Evolutionary conservation across 768 basidiomycete species (phyloP), one percentile per base, ranked within the genome.

Genomic region (Mycena venus): DNA sequence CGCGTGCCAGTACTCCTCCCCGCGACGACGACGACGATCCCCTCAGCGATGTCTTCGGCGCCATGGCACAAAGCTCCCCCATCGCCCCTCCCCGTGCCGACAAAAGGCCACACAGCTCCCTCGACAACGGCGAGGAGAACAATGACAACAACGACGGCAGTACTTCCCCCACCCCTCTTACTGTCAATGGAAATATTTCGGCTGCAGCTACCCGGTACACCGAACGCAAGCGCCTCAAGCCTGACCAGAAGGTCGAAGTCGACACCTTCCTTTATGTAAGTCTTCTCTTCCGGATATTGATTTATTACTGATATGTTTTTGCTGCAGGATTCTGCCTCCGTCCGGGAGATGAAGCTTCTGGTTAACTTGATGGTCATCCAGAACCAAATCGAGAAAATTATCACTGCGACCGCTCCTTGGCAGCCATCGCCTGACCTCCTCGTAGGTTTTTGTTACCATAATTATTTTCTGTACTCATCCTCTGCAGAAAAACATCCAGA

Each of bases 401-500:
- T 69, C 19, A 31, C 60, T 15, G 47, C 61, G 42, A 58, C 58
- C 2, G 73, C 79, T 0, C 25, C 70, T 2, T 79, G 65, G 32
- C 38, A 32, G 9, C 63, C 73, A 1, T 49, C 62, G 1, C 21
- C 23, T 14, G 72, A 69, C 14, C 55, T 77, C 12, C 10, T 71
- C 25, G 78, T 73, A 11, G 4, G 55, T 31, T 17, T 31, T n/a
- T n/a, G n/a, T 31, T 31, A 23, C 32, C 15, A 32, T 36, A 17
- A 27, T 11, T 17, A 3, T 8, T 11, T 49, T 49, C 29, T 12
- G 17, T 38, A 15, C 15, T 66, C 12, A 51, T 36, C 9, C 34
- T 4, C 25, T 59, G 4, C 36, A 80, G 79, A 77, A 74, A n/a
- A 80, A 81, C 67, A 78, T 81, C 38, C 49, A 70, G n/a, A 73